phyloP scores from a whole-genome alignment of 257 asterid species.

The Petrea volubilis region DNA sequence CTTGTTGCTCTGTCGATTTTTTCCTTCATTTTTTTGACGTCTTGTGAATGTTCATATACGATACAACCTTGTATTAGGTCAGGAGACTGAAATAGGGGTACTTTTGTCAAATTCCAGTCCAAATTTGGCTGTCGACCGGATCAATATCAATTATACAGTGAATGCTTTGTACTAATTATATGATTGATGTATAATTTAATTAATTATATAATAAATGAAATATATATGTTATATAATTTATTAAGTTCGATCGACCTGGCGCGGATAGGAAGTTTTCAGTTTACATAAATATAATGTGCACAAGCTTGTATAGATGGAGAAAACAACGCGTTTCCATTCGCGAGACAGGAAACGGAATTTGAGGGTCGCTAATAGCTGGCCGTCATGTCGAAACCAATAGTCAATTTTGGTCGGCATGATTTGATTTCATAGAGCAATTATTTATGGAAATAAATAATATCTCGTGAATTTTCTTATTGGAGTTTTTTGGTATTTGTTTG shows the following conservation, averaged over 20 bases:
- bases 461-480: neutral
- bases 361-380: neutral
- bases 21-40: neutral
- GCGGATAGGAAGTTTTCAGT: too few species aligned
- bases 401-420: neutral
- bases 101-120: neutral
- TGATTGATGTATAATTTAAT: too few species aligned
- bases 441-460: neutral
- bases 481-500: too few species aligned
- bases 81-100: neutral
- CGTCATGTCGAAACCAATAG: neutral
- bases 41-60: neutral
- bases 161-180: too few species aligned
- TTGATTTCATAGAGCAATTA: neutral
- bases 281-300: too few species aligned
- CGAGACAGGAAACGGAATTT: neutral
- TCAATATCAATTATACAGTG: too few species aligned
- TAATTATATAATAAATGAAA: too few species aligned
- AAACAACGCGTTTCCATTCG: neutral
- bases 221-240: too few species aligned
- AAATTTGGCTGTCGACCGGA: too few species aligned
- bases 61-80: neutral
- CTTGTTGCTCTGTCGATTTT: slow-evolving; percentile 5
- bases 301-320: neutral
- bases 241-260: too few species aligned